Evolutionary conservation across 768 basidiomycete species (phyloP).

Genomic region (Hydnomerulius pinastri): DNA sequence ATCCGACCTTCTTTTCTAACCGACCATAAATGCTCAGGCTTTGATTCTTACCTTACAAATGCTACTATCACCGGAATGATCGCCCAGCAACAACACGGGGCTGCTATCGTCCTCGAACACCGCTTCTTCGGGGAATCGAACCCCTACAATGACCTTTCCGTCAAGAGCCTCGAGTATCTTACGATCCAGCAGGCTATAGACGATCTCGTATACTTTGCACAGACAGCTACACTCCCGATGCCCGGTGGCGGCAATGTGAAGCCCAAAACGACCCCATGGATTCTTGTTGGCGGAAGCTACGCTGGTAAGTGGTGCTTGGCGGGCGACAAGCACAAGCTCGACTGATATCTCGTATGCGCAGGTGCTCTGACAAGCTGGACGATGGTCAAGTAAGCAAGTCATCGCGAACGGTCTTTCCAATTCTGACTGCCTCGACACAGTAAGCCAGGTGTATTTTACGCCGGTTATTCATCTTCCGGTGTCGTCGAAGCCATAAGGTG

Average conservation of each 20-base stretch:
- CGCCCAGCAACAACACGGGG: slow-evolving; percentile 65
- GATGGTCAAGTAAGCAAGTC: slow-evolving; percentile 58
- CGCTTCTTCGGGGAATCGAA: slow-evolving; percentile 79
- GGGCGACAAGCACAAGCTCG: background rate
- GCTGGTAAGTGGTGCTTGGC: slow-evolving; percentile 22
- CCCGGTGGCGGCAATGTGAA: slow-evolving; percentile 61
- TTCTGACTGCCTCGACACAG: slow-evolving; percentile 26
- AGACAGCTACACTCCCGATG: slow-evolving; percentile 67
- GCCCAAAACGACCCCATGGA: slow-evolving; percentile 51
- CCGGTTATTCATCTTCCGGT: slow-evolving; percentile 47
- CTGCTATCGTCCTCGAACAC: slow-evolving; percentile 67
- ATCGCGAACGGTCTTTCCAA: background rate
- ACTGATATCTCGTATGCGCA: background rate
- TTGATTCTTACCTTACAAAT: slow-evolving; percentile 62
- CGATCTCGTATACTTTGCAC: slow-evolving; percentile 69
- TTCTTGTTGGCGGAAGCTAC: slow-evolving; percentile 45
- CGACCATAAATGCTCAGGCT: slow-evolving; percentile 17
- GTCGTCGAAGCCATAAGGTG: slow-evolving; percentile 49
- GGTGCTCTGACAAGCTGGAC: slow-evolving; percentile 60
- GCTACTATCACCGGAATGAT: slow-evolving; percentile 62
- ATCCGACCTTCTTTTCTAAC: background rate
- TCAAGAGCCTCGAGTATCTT: slow-evolving; percentile 56
- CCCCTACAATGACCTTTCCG: slow-evolving; percentile 62
- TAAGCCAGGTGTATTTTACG: slow-evolving; percentile 41
- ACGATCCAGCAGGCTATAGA: slow-evolving; percentile 77